Evolutionary conservation across 371 early-diverging fungal species (phyloP).

Genomic region (Basidiobolus meristosporus): DNA sequence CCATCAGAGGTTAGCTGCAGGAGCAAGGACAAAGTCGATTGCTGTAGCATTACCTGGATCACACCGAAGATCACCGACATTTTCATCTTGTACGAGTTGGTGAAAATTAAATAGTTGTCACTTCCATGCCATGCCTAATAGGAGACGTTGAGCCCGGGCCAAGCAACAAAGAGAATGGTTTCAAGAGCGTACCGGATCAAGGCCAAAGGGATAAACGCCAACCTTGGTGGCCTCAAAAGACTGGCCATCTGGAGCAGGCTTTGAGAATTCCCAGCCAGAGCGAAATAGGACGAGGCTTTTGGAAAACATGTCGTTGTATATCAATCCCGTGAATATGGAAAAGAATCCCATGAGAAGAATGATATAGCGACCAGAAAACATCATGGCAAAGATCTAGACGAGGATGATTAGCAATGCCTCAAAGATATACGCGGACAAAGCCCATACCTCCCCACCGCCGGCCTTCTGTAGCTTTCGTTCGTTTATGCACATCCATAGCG

Average conservation of each 20-base stretch:
- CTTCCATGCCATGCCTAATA: slow-evolving; percentile 79
- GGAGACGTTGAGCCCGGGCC: not conserved
- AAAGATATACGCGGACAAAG: not conserved
- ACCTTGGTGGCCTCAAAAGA: slow-evolving; percentile 15
- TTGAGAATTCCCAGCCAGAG: slow-evolving; percentile 58
- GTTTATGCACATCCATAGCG: slow-evolving; percentile 52
- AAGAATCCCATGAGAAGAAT: slow-evolving; percentile 92
- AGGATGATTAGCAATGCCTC: not conserved
- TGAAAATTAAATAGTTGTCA: slow-evolving; percentile 83
- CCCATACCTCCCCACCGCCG: slow-evolving; percentile 45
- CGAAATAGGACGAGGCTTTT: slow-evolving; percentile 55
- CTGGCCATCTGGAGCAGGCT: slow-evolving; percentile 19
- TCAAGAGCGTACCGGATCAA: slow-evolving; percentile 29
- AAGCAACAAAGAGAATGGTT: not conserved
- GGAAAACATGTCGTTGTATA: slow-evolving; percentile 98
- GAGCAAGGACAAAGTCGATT: no score
- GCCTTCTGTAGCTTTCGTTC: slow-evolving; percentile 59
- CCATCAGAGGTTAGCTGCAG: no score
- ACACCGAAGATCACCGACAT: slow-evolving; percentile 96
- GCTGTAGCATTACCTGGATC: slow-evolving; percentile 8
- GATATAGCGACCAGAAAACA: slow-evolving; percentile 94
- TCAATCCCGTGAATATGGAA: slow-evolving; percentile 92
- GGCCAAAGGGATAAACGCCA: slow-evolving; percentile 47
- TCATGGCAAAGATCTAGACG: slow-evolving; percentile 61
- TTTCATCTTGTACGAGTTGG: slow-evolving; percentile 99